Evolutionary conservation across 257 asterid species (phyloP).

Genomic region (Knoxia roxburghii): DNA sequence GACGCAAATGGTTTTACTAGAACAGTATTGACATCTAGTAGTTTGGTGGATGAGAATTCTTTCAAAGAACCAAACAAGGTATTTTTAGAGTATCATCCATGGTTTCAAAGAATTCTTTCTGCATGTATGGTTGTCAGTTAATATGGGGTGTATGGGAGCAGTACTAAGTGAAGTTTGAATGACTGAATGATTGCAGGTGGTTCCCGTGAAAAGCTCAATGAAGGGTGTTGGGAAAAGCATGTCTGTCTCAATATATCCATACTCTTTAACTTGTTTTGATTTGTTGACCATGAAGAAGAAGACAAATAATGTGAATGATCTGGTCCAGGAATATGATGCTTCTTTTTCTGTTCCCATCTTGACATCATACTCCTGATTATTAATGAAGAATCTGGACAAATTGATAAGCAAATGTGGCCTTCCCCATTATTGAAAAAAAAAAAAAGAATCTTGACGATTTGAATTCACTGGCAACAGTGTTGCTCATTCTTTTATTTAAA

Average conservation of each 20-base stretch:
- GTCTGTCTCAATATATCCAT: conserved; percentile 46
- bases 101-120: too few relatives aligned
- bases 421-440: too few relatives aligned
- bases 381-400: too few relatives aligned
- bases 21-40: conserved; percentile 51
- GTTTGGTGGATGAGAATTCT: conserved; percentile 70
- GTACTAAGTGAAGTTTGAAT: not conserved
- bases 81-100: too few relatives aligned
- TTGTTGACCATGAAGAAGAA: conserved; percentile 34
- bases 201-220: conserved; percentile 36
- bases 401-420: too few relatives aligned
- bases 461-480: too few relatives aligned
- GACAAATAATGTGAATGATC: conserved; percentile 7
- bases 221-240: conserved; percentile 39
- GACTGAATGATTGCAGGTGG: conserved; percentile 41
- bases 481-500: too few relatives aligned
- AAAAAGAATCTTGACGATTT: too few relatives aligned
- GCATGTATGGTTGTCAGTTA: too few relatives aligned
- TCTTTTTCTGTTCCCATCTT: not conserved
- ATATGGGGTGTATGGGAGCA: too few relatives aligned
- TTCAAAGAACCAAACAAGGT: conserved; percentile 68
- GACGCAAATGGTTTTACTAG: conserved; percentile 44
- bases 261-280: conserved; percentile 59
- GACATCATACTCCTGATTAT: not conserved
- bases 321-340: not conserved